These are phyloP conservation scores for Microthlaspi erraticum DNA, from an alignment of 345 rosid species.

Conservation along the genomic window DNA sequence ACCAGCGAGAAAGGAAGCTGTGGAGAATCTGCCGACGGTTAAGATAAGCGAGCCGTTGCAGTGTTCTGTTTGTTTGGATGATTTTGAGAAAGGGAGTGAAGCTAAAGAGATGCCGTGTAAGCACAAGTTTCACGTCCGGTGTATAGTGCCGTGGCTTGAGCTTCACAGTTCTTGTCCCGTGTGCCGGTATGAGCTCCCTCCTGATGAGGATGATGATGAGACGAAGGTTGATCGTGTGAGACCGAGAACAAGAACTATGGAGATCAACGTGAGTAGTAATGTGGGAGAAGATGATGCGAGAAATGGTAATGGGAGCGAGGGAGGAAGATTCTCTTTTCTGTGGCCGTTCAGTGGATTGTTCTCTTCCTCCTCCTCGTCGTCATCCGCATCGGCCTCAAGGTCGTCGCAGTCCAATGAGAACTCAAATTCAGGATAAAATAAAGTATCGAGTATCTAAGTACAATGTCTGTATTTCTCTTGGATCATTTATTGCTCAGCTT, in stretches of 20 bases:
- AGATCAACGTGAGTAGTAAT: conserved; percentile 30
- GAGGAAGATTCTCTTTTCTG: conserved; percentile 71
- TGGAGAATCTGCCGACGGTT: conserved; percentile 72
- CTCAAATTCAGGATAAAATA: conserved; percentile 40
- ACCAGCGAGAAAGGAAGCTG: conserved; percentile 75
- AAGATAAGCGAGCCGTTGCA: conserved; percentile 56
- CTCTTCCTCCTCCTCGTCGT: conserved; percentile 63
- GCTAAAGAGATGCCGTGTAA: conserved; percentile 71
- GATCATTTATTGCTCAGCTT: conserved; percentile 15
- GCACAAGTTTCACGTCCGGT: conserved; percentile 61
- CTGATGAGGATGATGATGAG: conserved; percentile 32
- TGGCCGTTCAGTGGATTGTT: conserved; percentile 85
- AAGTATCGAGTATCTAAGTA: not conserved
- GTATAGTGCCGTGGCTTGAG: conserved; percentile 66
- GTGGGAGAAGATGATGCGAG: conserved; percentile 53
- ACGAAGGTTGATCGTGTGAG: conserved; percentile 52
- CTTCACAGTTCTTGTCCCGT: conserved; percentile 69
- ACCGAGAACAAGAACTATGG: conserved; percentile 34
- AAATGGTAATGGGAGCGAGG: conserved; percentile 42
- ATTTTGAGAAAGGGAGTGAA: conserved; percentile 58
- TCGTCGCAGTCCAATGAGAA: conserved; percentile 50
- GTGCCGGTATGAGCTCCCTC: conserved; percentile 57
- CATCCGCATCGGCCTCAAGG: conserved; percentile 36
- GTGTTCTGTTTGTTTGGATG: conserved; percentile 44
- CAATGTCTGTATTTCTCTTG: conserved; percentile 1